These are phyloP conservation scores for Clarireedia sp. DNA, from an alignment of 2,329 filamentous ascomycete species.

Conservation along the genomic window DNA sequence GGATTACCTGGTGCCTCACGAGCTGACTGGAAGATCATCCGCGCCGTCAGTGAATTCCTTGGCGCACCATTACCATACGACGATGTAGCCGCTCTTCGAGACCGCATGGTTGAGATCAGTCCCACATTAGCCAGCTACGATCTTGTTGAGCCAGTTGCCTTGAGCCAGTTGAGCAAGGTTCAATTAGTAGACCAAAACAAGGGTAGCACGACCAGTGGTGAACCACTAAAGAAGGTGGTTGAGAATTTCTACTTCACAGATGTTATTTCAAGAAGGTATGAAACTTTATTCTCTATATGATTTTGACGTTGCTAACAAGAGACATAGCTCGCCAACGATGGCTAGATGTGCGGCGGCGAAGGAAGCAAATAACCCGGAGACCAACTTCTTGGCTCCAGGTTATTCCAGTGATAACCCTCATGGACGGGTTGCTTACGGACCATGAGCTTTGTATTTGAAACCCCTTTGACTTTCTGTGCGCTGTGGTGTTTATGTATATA, in stretches of 20 bases:
- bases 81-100: conserved; percentile 78
- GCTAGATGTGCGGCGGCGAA: conserved; percentile 93
- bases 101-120: conserved; percentile 92
- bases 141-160: conserved; percentile 72
- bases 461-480: conserved; percentile 11
- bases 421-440: conserved; percentile 28
- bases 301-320: conserved; percentile 6
- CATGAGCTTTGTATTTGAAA: conserved; percentile 22
- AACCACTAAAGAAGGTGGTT: conserved; percentile 74
- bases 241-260: conserved; percentile 99
- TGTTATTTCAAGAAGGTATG: conserved; percentile 87
- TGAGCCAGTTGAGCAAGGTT: conserved; percentile 75
- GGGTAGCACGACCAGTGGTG: conserved; percentile 64
- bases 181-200: conserved; percentile 97
- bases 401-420: conserved; percentile 31
- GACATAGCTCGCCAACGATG: conserved; percentile 84
- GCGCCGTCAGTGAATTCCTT: conserved; percentile 85
- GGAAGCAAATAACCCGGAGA: conserved; percentile 69
- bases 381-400: conserved; percentile 70
- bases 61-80: conserved; percentile 84
- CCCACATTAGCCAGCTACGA: conserved; percentile 86
- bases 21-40: conserved; percentile 98
- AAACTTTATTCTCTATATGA: not conserved
- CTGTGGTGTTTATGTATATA: conserved; percentile 31
- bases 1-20: conserved; percentile 81